Evolutionary conservation across 2,329 filamentous ascomycete species (phyloP), one percentile per base, ranked within the genome.

Genomic region (Arthrobotrys iridis): DNA sequence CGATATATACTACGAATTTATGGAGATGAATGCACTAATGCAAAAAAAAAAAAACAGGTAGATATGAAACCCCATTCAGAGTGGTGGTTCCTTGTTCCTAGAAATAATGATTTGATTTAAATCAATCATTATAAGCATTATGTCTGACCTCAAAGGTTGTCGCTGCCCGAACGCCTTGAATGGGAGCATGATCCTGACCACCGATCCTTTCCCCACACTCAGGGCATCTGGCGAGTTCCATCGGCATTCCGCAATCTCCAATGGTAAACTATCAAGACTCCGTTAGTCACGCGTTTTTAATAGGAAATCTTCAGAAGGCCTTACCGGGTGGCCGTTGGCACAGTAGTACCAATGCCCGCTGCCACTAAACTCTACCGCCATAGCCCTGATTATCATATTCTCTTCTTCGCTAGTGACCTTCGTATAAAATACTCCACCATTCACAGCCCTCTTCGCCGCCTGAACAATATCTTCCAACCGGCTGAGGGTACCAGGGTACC

Each of bases 241-340:
- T 89, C 0, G 89, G 87, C 84, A 88, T 87, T 0, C 89, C 89
- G 78, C 89, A 90, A 73, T 91, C 87, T 0, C 88, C 88, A 30
- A 91, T 84, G 0, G 88, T 87, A 77, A 91, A 89, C 1, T 79
- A 45, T 6, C 5, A 50, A 8, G 10, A 6, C 2, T 18, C 0
- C n/a, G n/a, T 40, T 33, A 55, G 58, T 26, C 30, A 22, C 7
- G 2, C 6, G 7, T 11, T 10, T n/a, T 13, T 59, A 24, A 6
- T 6, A 30, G 3, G 6, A 37, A 40, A 13, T 26, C 20, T 26
- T 13, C 0, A 24, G 10, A 6, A n/a, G 10, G 18, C 63, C 58
- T 65, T 76, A 79, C 78, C 0, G 86, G 85, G 79, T 89, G 87
- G 1, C 85, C 84, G 68, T 88, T 87, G 22, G 77, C 80, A 76